Evolutionary conservation across 192 early-diverging fungal species (phyloP).

Genomic region (Coemansia javaensis): DNA sequence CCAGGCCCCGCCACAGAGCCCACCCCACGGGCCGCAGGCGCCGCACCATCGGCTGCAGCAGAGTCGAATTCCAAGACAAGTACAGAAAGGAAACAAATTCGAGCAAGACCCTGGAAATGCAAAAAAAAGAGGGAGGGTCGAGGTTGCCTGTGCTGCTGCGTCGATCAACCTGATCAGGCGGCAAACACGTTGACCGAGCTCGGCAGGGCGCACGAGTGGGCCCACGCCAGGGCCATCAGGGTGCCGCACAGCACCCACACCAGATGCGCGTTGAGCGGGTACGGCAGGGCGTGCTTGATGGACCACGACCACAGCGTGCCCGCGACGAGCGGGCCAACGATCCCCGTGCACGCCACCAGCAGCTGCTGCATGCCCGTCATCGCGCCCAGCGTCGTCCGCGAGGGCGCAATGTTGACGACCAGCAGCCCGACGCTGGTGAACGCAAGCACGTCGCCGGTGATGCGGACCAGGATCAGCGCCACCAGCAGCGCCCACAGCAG

Average conservation of each 20-base stretch:
- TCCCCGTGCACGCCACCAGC: conserved; percentile 9
- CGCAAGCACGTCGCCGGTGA: conserved; percentile 10
- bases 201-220: conserved; percentile 13
- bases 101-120: no score
- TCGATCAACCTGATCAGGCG: no score
- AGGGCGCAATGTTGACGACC: conserved; percentile 33
- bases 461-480: conserved; percentile 6
- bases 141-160: no score
- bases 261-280: conserved; percentile 36
- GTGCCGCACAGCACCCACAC: conserved; percentile 26
- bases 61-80: no score
- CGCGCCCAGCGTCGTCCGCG: conserved; percentile 19
- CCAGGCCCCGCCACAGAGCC: no score
- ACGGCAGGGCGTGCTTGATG: conserved; percentile 22
- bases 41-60: no score
- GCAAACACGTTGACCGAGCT: conserved; percentile 31
- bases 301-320: conserved; percentile 30
- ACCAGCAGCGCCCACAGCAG: conserved; percentile 18
- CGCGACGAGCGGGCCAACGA: conserved; percentile 22
- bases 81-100: no score
- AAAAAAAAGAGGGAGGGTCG: no score
- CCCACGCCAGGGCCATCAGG: conserved; percentile 1
- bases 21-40: no score
- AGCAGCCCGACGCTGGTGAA: conserved; percentile 35
- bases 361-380: conserved; percentile 41